Conservation (phyloP, 23 red algal genomes). For the Rhodosorus marinus region DNA sequence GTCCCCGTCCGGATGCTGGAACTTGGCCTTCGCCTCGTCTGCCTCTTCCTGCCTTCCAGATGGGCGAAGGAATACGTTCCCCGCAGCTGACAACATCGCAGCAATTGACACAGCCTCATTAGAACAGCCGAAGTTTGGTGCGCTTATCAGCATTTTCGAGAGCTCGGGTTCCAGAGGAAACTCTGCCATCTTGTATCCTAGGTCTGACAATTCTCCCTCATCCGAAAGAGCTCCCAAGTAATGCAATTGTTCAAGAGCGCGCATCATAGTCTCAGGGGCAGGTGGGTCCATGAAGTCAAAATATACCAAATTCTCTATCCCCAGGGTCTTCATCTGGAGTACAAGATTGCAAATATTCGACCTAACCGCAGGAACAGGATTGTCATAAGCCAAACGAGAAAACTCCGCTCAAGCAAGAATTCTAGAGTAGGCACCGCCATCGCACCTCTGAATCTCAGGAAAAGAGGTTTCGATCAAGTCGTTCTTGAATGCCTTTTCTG, state of each 20-base stretch:
- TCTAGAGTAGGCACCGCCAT: too few species aligned
- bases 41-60: slow-evolving; percentile 5
- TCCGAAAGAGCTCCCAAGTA: slow-evolving; percentile 75
- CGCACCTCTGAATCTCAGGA: slow-evolving; percentile 91
- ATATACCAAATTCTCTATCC: slow-evolving; percentile 70
- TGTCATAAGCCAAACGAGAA: too few species aligned
- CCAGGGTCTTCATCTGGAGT: slow-evolving; percentile 59
- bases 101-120: slow-evolving; percentile 73
- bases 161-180: slow-evolving; percentile 61
- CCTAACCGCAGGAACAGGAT: too few species aligned
- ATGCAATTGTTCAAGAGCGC: slow-evolving; percentile 74
- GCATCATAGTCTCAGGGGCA: slow-evolving; percentile 82
- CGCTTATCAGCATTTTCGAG: slow-evolving; percentile 43
- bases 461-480: slow-evolving; percentile 44
- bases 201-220: slow-evolving; percentile 57
- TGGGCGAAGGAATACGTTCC: slow-evolving; percentile 58
- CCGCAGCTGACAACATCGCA: slow-evolving; percentile 68
- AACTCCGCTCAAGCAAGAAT: too few species aligned
- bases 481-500: slow-evolving; percentile 51
- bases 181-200: slow-evolving; percentile 63
- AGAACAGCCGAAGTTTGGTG: slow-evolving; percentile 29
- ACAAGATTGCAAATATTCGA: slow-evolving; percentile 92
- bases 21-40: slow-evolving; percentile 18
- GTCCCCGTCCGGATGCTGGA: slow-evolving; percentile 39
- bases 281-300: slow-evolving; percentile 99